Conservation (phyloP, 2,329 filamentous ascomycete genomes). For the Diplodia intermedia region DNA sequence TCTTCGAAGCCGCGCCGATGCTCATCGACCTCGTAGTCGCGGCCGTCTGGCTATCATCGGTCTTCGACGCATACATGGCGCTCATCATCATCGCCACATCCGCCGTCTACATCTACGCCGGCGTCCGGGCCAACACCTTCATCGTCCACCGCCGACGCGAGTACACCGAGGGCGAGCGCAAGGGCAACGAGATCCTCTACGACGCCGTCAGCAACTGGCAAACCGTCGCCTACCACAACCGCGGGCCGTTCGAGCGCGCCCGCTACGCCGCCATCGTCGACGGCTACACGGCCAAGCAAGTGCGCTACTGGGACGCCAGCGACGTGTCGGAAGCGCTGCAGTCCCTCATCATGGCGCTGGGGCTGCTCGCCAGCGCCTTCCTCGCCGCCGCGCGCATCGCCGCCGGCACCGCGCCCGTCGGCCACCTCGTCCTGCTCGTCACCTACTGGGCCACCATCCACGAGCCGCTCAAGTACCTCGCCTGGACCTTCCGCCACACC, state of each 20-base stretch:
- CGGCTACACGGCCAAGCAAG: slow-evolving; percentile 45
- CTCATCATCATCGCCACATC: slow-evolving; percentile 49
- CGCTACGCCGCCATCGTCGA: slow-evolving; percentile 54
- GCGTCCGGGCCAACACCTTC: slow-evolving; percentile 49
- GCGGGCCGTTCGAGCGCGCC: slow-evolving; percentile 59
- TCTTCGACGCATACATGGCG: slow-evolving; percentile 65
- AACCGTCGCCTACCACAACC: slow-evolving; percentile 66
- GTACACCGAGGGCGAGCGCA: slow-evolving; percentile 54
- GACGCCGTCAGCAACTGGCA: slow-evolving; percentile 67
- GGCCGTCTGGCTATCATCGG: slow-evolving; percentile 64
- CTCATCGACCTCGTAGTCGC: slow-evolving; percentile 68
- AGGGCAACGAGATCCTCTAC: slow-evolving; percentile 61
- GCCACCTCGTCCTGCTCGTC: slow-evolving; percentile 69
- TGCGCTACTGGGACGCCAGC: slow-evolving; percentile 40
- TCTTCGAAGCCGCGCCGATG: slow-evolving; percentile 67
- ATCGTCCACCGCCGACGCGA: slow-evolving; percentile 52
- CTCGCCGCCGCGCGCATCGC: slow-evolving; percentile 63
- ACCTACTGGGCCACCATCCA: slow-evolving; percentile 66
- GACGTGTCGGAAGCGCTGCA: slow-evolving; percentile 48
- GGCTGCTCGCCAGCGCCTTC: slow-evolving; percentile 58
- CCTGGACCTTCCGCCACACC: slow-evolving; percentile 57
- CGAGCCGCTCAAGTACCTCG: slow-evolving; percentile 58
- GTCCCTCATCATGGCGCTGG: slow-evolving; percentile 56
- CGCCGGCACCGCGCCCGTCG: slow-evolving; percentile 58
- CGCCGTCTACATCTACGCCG: slow-evolving; percentile 59